These are phyloP conservation scores for Geotrichum aggregatum DNA, from an alignment of 1,139 yeast species.

Conservation along the genomic window DNA sequence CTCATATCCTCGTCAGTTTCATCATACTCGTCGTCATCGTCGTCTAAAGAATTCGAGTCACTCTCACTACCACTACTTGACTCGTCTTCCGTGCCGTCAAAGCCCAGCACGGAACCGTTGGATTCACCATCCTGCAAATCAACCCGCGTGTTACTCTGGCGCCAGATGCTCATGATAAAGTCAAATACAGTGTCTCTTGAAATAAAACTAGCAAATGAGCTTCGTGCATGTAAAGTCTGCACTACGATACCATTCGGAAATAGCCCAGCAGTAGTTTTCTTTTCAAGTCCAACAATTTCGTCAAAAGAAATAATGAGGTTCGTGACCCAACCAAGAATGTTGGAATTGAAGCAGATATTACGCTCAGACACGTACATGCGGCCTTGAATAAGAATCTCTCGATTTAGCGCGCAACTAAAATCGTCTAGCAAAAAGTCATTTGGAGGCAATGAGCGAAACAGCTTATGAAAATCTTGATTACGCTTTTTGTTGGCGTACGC, in stretches of 20 bases:
- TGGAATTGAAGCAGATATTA: constrained; percentile 85
- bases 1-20: constrained; percentile 29
- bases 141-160: constrained; percentile 28
- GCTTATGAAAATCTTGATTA: constrained; percentile 71
- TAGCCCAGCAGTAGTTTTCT: constrained; percentile 77
- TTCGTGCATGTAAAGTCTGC: constrained; percentile 62
- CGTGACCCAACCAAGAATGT: constrained; percentile 89
- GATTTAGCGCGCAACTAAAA: constrained; percentile 81
- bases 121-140: neutral
- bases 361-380: constrained; percentile 77
- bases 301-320: constrained; percentile 66
- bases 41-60: constrained; percentile 24
- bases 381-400: constrained; percentile 90
- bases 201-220: constrained; percentile 78
- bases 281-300: constrained; percentile 71
- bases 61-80: constrained; percentile 21
- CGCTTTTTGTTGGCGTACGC: constrained; percentile 61
- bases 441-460: constrained; percentile 64
- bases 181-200: constrained; percentile 76
- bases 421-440: constrained; percentile 77
- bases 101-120: constrained; percentile 36
- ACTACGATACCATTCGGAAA: constrained; percentile 86
- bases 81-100: constrained; percentile 44
- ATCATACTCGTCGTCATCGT: constrained; percentile 23
- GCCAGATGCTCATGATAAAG: constrained; percentile 48